Percentiles rank a stretch among this genome's conserved stretches.
Conservation (phyloP, 169 alveolate species). For the Eimeria acervulina region DNA sequence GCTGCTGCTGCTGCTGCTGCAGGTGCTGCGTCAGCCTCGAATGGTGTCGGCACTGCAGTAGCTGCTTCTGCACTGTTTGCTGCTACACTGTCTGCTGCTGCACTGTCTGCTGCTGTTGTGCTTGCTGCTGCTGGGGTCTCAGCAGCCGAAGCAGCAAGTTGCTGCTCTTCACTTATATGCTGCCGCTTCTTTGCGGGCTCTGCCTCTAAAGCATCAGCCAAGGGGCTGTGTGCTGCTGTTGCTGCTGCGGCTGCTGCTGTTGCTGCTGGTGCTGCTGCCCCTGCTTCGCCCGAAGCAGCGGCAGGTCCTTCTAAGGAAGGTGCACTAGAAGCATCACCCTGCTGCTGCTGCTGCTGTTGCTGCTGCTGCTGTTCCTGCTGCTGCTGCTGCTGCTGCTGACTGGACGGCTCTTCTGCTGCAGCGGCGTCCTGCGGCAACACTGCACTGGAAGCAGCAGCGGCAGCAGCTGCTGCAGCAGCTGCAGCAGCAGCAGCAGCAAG, state of each 20-base stretch:
- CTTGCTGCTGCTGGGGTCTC: background rate
- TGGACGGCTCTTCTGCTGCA: background rate
- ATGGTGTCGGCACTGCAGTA: background rate
- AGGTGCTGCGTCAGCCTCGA: background rate
- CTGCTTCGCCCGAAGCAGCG: background rate
- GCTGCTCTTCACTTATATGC: conserved; percentile 17
- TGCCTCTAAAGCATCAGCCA: background rate
- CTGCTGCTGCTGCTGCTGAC: conserved; percentile 35
- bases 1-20: conserved; percentile 46
- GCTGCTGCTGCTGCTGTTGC: conserved; percentile 12
- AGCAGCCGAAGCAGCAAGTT: conserved; percentile 7
- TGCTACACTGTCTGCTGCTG: conserved; percentile 14
- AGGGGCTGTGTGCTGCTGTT: background rate
- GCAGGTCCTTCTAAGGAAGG: background rate
- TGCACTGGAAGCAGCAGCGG: background rate
- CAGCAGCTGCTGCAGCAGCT: conserved; percentile 43
- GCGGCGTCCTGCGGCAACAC: background rate
- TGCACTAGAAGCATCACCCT: background rate
- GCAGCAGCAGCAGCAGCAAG: conserved; percentile 66
- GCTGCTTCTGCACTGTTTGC: background rate
- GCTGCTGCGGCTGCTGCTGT: conserved; percentile 46
- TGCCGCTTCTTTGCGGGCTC: conserved; percentile 60
- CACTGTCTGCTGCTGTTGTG: conserved; percentile 47
- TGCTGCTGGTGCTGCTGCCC: conserved; percentile 21
- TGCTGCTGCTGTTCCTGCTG: conserved; percentile 1